phyloP scores from a whole-genome alignment of 2,329 filamentous ascomycete species.

The Colletotrichum navitas region DNA sequence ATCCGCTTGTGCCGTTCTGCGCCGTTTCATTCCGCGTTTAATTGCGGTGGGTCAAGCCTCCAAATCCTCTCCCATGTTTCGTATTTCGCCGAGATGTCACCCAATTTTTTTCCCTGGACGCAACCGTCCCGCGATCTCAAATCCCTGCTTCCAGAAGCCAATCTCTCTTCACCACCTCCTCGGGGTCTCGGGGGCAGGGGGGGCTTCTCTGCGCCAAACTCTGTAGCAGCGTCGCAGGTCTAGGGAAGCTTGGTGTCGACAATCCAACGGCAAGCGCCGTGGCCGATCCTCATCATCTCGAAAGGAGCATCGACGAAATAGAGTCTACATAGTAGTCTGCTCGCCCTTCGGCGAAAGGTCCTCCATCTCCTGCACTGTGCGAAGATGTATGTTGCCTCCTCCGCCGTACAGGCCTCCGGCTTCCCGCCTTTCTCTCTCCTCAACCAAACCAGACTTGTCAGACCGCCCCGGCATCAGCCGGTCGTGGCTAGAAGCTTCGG shows the following conservation, averaged over 20 bases:
- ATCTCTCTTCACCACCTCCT: not conserved
- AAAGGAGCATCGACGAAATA: conserved; percentile 71
- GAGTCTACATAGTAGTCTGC: too few species aligned
- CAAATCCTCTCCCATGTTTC: not conserved
- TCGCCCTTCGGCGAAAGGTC: conserved; percentile 50
- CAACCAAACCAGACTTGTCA: conserved; percentile 9
- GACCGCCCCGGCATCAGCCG: conserved; percentile 46
- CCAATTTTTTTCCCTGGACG: not conserved
- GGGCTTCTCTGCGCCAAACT: not conserved
- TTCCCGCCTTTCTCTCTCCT: not conserved
- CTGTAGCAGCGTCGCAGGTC: not conserved
- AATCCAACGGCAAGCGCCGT: conserved; percentile 16
- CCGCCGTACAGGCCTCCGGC: conserved; percentile 45
- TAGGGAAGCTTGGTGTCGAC: conserved; percentile 20
- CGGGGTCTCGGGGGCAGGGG: not conserved
- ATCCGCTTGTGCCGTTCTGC: conserved; percentile 1
- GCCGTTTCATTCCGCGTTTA: conserved; percentile 9
- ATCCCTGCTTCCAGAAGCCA: not conserved
- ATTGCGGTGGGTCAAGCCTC: conserved; percentile 6
- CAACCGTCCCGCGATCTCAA: not conserved
- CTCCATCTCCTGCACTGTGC: conserved; percentile 46
- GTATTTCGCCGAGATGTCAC: conserved; percentile 4
- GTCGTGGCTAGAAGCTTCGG: conserved; percentile 62
- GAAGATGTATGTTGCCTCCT: conserved; percentile 48
- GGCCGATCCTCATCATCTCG: conserved; percentile 59